phyloP scores from a whole-genome alignment of 2,329 filamentous ascomycete species.

The Westerdykella ornata region DNA sequence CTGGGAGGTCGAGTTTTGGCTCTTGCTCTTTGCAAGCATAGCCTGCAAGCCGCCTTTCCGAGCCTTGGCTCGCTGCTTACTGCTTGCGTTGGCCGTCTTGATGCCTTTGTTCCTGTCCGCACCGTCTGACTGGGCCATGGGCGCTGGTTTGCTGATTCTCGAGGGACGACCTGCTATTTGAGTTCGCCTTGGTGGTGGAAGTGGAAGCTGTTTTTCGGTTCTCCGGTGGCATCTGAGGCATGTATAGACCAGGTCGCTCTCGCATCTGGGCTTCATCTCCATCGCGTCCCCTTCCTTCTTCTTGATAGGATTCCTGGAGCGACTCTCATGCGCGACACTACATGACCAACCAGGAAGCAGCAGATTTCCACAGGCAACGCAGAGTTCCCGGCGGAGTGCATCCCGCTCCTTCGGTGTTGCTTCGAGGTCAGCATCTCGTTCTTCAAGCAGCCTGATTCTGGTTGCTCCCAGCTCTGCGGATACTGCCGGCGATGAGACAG shows the following conservation, averaged over 20 bases:
- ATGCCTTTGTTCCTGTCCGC: slow-evolving; percentile 11
- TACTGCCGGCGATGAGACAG: slow-evolving; percentile 27
- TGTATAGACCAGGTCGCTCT: slow-evolving; percentile 20
- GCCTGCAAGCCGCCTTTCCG: slow-evolving; percentile 51
- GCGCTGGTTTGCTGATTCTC: slow-evolving; percentile 1
- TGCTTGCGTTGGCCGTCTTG: slow-evolving; percentile 41
- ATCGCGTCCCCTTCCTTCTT: slow-evolving; percentile 4
- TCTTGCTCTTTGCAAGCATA: slow-evolving; percentile 44
- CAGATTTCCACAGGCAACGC: slow-evolving; percentile 34
- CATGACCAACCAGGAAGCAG: slow-evolving; percentile 36
- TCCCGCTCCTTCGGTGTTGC: slow-evolving; percentile 24
- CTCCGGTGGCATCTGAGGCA: slow-evolving; percentile 30
- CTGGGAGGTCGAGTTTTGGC: slow-evolving; percentile 28
- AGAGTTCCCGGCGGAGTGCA: slow-evolving; percentile 26
- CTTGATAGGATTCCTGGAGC: neutral
- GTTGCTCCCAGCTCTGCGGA: slow-evolving; percentile 28
- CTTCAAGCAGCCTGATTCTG: slow-evolving; percentile 17
- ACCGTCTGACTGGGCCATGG: slow-evolving; percentile 2
- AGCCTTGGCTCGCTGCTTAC: slow-evolving; percentile 51
- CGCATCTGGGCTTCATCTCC: slow-evolving; percentile 1
- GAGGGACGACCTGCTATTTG: slow-evolving; percentile 2
- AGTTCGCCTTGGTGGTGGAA: slow-evolving; percentile 13
- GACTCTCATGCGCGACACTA: slow-evolving; percentile 12
- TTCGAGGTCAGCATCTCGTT: slow-evolving; percentile 24
- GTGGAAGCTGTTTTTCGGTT: slow-evolving; percentile 19